Base-by-base conservation (phyloP, 2,329 filamentous ascomycete genomes). In the Teratosphaeria destructans region DNA sequence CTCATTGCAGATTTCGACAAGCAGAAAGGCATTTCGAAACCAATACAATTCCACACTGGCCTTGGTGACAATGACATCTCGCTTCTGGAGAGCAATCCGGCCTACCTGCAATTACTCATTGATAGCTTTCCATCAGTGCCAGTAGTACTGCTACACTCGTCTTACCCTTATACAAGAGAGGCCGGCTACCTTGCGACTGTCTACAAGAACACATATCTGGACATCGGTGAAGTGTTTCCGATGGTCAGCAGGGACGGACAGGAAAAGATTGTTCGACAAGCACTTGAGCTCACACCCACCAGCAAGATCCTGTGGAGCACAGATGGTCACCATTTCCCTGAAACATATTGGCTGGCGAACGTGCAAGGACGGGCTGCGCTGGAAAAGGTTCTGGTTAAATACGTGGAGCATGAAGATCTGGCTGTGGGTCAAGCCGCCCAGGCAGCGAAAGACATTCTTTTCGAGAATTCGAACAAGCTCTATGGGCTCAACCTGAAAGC, bases 191-290 rank as follows among this genome's bases (percentile, higher is more conserved):
- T 95, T 23, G 88, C 90, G 0, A 83, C 82, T 0, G 84, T 88
- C 26, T 94, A 91, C 69, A 78, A 82, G 27, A 93, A 95, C 68
- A 88, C 89, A 1, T 94, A 90, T 69, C 82, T 90, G 12, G 90
- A 95, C 68, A 83, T 95, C 58, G 89, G 90, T 0, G 87, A 91
- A 68, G 86, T 94, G 0, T 95, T 94, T 61, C 89, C 89, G 0
- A 86, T 85, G 73, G 73, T 94, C 43, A 92, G 86, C 63, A 82
- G 86, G 55, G 84, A 90, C 60, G 90, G 89, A 0, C 89, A 95
- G 70, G 85, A 88, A 65, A 77, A 78, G 0, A 81, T 90, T 1
- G 64, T 95, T 12, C 82, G 85, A 53, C 83, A 94, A 68, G 83
- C 88, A 1, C 74, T 95, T 8, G 90, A 95, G 71, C 72, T 93